Evolutionary conservation across 1,284 basidiomycete species (phyloP), one percentile per base, ranked within the genome.

Genomic region (Sanghuangporus weigelae): DNA sequence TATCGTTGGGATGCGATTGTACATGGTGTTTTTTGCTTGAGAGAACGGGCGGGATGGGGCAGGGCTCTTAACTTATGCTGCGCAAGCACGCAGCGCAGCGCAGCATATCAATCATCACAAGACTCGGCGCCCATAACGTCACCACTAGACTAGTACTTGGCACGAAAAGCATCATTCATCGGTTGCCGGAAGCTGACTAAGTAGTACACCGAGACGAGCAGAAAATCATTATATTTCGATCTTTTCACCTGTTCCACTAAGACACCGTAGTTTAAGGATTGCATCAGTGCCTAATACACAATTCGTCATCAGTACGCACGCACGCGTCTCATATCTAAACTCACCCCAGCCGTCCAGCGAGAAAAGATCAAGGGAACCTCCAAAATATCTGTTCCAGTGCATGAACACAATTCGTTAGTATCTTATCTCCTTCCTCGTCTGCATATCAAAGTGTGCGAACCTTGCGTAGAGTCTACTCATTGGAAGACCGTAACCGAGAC

Each of bases 401-500:
- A 46, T 16, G 44, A 19, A 31, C 26, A n/a, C 59, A 7, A 39
- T 38, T 8, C 19, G 55, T 39, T n/a, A 39, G 21, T 39, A 16
- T 19, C 21, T 4, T 39, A 16, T 19, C 21, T 4, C 36, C 38
- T 35, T n/a, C 48, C 3, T 54, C 39, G 19, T 12, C 50, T 31
- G 39, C 21, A 44, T 11, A 51, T 16, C 38, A 36, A 19, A 5
- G 31, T 7, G 26, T 49, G 71, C 80, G 64, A 71, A 86, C 79
- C 77, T 85, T 26, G 91, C 86, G 71, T 95, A 95, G 58, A 95
- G 74, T 67, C 84, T 83, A 71, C 92, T 92, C 88, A 95, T 90
- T 3, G 93, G 93, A 62, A 95, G 76, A 0, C 92, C 92, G 68
- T 93, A 93, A 2, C 93, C 94, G 46, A 95, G 75, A 0, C 92